A percentile compares a stretch with the other conserved stretches of the same genome.
Conservation (phyloP, 2,329 filamentous ascomycete species). For the Aureobasidium namibiae region DNA sequence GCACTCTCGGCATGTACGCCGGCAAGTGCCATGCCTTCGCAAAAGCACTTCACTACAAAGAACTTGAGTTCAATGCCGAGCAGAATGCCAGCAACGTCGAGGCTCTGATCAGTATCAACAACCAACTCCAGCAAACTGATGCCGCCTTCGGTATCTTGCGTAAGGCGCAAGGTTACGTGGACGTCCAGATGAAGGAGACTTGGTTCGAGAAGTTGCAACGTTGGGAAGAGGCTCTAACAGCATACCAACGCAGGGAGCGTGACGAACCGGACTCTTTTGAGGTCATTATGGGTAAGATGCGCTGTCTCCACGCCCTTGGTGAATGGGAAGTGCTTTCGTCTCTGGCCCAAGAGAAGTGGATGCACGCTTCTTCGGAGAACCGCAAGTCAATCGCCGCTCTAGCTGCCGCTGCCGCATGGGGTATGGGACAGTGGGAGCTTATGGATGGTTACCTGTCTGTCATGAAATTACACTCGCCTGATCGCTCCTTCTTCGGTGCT, state of each 20-base stretch:
- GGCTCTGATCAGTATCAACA: conserved; percentile 97
- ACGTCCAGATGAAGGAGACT: conserved; percentile 92
- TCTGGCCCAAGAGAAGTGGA: conserved; percentile 88
- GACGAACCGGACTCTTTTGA: conserved; percentile 67
- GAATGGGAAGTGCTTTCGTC: conserved; percentile 93
- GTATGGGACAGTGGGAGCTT: conserved; percentile 89
- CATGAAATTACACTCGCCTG: conserved; percentile 88
- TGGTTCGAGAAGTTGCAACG: conserved; percentile 98
- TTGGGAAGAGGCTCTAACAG: conserved; percentile 93
- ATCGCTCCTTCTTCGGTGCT: conserved; percentile 94
- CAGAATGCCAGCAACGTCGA: conserved; percentile 94
- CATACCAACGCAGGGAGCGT: conserved; percentile 82
- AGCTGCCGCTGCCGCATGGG: conserved; percentile 93
- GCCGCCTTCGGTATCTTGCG: conserved; percentile 95
- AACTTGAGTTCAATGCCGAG: conserved; percentile 95
- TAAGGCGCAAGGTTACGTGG: conserved; percentile 90
- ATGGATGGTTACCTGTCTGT: conserved; percentile 97
- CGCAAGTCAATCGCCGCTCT: conserved; percentile 86
- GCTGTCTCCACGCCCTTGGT: conserved; percentile 89
- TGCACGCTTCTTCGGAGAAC: conserved; percentile 77
- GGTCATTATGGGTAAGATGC: conserved; percentile 99
- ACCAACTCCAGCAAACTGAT: conserved; percentile 97
- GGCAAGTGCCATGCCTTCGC: conserved; percentile 96
- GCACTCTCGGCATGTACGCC: conserved; percentile 87
- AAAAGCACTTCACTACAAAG: conserved; percentile 97